These are phyloP conservation scores for Penicillium concentricum DNA, from an alignment of 2,329 filamentous ascomycete species.

Conservation along the genomic window DNA sequence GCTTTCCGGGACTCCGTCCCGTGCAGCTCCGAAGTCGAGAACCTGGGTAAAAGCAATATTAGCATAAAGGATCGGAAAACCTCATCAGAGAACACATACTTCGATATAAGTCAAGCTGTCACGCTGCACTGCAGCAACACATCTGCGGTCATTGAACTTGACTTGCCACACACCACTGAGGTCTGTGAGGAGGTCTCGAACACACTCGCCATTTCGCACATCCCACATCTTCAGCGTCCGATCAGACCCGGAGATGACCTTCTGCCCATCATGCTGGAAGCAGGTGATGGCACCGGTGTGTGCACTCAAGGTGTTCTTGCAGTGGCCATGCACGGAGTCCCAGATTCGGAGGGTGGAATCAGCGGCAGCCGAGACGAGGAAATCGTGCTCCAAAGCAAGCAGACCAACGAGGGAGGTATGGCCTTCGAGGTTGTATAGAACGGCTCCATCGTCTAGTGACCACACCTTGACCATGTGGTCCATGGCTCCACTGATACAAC, in stretches of 20 bases:
- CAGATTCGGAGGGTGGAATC: constrained; percentile 95
- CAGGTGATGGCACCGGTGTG: constrained; percentile 98
- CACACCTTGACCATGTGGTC: constrained; percentile 97
- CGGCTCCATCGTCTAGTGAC: constrained; percentile 82
- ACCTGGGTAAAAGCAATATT: constrained; percentile 59
- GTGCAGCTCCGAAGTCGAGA: constrained; percentile 90
- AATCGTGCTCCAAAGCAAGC: constrained; percentile 82
- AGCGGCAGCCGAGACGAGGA: constrained; percentile 89
- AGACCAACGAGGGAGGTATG: constrained; percentile 90
- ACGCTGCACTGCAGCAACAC: constrained; percentile 93
- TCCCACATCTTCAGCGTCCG: constrained; percentile 99
- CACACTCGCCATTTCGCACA: constrained; percentile 83
- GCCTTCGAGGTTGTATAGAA: constrained; percentile 86
- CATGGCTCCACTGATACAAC: constrained; percentile 98
- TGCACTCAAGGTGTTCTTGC: constrained; percentile 83
- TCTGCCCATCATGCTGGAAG: constrained; percentile 95
- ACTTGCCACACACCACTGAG: constrained; percentile 99
- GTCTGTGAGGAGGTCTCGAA: constrained; percentile 88
- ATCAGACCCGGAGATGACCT: constrained; percentile 95
- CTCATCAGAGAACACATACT: constrained; percentile 55
- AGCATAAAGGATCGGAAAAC: constrained; percentile 1
- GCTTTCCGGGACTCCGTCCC: constrained; percentile 77
- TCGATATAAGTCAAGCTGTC: constrained; percentile 93
- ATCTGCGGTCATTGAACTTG: constrained; percentile 91
- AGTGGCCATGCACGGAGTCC: constrained; percentile 91